These are phyloP conservation scores for Aureobasidium sp. DNA, from an alignment of 2,329 filamentous ascomycete species.

Conservation along the genomic window DNA sequence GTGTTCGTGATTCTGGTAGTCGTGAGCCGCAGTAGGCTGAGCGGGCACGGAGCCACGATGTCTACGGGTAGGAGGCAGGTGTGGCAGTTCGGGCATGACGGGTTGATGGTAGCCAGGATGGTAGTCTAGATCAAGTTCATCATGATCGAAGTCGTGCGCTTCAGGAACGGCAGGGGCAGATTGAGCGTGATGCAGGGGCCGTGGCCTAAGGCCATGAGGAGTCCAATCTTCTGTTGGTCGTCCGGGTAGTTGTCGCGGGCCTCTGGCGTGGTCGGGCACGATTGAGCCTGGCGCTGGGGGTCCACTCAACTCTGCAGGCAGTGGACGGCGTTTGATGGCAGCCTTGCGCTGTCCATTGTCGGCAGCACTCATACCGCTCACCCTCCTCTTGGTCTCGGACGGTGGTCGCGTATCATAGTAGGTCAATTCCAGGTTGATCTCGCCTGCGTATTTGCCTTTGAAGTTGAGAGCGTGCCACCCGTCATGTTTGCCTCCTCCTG, in stretches of 20 bases:
- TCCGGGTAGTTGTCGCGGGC: constrained; percentile 2
- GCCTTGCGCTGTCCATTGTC: constrained; percentile 43
- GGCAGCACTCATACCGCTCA: constrained; percentile 30
- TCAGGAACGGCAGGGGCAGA: constrained; percentile 1
- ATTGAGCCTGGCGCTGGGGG: not conserved
- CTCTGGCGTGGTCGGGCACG: constrained; percentile 11
- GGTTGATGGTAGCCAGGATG: constrained; percentile 16
- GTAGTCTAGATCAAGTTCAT: constrained; percentile 11
- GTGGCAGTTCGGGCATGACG: constrained; percentile 30
- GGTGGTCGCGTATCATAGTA: constrained; percentile 89
- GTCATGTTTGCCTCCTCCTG: constrained; percentile 88
- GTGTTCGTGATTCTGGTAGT: not conserved
- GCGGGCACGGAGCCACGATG: constrained; percentile 21
- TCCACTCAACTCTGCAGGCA: constrained; percentile 50
- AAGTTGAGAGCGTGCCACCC: constrained; percentile 83
- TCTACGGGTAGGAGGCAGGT: constrained; percentile 26
- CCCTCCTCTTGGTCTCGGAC: constrained; percentile 51
- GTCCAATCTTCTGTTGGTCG: constrained; percentile 10
- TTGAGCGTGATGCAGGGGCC: not conserved
- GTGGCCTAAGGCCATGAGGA: constrained; percentile 7
- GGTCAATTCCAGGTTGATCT: constrained; percentile 90
- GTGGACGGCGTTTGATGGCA: constrained; percentile 71
- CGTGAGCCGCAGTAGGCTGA: constrained; percentile 23
- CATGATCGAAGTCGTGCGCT: not conserved
- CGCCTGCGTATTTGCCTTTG: constrained; percentile 91